These are phyloP conservation scores for Plantago elongata DNA, from an alignment of 257 asterid species.

Conservation along the genomic window DNA sequence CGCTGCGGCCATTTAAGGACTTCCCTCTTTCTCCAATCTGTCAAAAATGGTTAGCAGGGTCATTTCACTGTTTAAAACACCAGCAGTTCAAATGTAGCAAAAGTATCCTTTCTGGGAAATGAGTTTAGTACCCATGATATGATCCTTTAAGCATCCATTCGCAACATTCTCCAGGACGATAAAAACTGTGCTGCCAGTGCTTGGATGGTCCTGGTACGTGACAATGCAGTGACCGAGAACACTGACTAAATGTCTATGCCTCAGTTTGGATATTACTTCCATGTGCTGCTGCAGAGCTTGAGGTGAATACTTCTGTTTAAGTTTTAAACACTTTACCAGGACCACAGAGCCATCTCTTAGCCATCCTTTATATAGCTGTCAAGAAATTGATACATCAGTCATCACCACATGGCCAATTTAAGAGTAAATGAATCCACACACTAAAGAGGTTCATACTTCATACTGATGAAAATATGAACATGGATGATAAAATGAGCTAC, in stretches of 20 bases:
- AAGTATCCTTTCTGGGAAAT: background rate
- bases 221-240: slow-evolving; percentile 90
- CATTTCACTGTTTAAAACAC: background rate
- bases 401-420: background rate
- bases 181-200: slow-evolving; percentile 66
- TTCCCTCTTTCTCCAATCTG: slow-evolving; percentile 89
- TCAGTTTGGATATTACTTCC: slow-evolving; percentile 85
- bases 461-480: no score
- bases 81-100: background rate
- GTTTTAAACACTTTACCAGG: slow-evolving; percentile 75
- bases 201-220: slow-evolving; percentile 85
- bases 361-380: slow-evolving; percentile 79
- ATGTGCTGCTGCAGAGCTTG: slow-evolving; percentile 86
- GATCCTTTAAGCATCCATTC: slow-evolving; percentile 70
- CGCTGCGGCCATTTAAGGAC: slow-evolving; percentile 94
- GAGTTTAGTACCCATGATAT: slow-evolving; percentile 51
- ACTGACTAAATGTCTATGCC: slow-evolving; percentile 88
- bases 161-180: slow-evolving; percentile 72
- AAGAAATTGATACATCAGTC: background rate
- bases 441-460: slow-evolving; percentile 1
- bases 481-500: no score
- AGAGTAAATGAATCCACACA: no score
- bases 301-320: slow-evolving; percentile 79
- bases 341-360: slow-evolving; percentile 80
- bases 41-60: slow-evolving; percentile 1